These are phyloP conservation scores for Xylariaceae sp. DNA, from an alignment of 2,329 filamentous ascomycete genomes.

Conservation along the genomic window DNA sequence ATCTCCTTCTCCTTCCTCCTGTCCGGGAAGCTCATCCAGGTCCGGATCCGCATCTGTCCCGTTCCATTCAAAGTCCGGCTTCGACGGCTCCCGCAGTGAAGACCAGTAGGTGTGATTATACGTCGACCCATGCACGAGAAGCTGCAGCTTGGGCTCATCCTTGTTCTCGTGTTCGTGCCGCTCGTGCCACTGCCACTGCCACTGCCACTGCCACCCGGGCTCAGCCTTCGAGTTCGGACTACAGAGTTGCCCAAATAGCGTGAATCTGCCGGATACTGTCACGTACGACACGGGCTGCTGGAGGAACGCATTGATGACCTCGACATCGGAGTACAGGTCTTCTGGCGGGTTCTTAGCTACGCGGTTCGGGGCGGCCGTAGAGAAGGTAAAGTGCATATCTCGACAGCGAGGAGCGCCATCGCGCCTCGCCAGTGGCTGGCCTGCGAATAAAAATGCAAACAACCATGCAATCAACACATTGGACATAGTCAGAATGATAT, in stretches of 20 bases:
- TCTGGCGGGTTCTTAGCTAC: not conserved
- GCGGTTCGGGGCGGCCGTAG: not conserved
- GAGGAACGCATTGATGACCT: not conserved
- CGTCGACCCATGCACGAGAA: conserved; percentile 3
- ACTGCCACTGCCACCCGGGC: too few species aligned
- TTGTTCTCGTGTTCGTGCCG: too few species aligned
- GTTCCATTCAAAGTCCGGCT: not conserved
- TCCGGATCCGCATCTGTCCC: too few species aligned
- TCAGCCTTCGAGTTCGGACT: not conserved
- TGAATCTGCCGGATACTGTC: not conserved
- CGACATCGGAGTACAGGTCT: conserved; percentile 1
- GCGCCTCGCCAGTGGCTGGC: not conserved
- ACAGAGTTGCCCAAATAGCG: not conserved
- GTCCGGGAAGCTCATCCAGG: too few species aligned
- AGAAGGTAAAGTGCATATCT: not conserved
- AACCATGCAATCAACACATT: too few species aligned
- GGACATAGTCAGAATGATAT: too few species aligned
- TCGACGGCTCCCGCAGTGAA: not conserved
- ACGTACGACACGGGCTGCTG: not conserved
- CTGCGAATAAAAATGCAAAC: not conserved
- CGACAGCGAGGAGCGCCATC: not conserved
- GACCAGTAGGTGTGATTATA: conserved; percentile 1
- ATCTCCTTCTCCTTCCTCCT: too few species aligned
- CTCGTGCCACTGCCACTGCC: too few species aligned
- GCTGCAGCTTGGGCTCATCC: not conserved